Evolutionary conservation across 1,284 basidiomycete species (phyloP).

Genomic region (Trichosporon inkin): DNA sequence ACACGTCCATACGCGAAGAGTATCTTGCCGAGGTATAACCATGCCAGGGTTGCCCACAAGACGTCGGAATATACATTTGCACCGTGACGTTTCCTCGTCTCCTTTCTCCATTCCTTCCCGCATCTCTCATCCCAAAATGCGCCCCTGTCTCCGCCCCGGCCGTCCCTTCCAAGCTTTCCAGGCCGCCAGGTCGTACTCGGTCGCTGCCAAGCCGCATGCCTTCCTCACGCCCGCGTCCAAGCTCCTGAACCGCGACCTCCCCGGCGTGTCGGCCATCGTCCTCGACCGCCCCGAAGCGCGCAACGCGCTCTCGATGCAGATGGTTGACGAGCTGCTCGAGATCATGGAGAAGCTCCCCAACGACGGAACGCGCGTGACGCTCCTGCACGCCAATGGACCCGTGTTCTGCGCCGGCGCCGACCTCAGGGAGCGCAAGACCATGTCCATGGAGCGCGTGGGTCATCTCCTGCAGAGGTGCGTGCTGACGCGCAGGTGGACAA

Average conservation of each 20-base stretch:
- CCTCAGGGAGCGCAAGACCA: constrained; percentile 74
- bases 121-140: constrained; percentile 15
- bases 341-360: constrained; percentile 61
- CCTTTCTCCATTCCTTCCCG: background rate
- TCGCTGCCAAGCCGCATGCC: constrained; percentile 29
- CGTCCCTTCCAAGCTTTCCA: constrained; percentile 4
- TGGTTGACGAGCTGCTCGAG: constrained; percentile 73
- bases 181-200: constrained; percentile 11
- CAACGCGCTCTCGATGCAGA: constrained; percentile 77
- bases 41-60: background rate
- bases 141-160: constrained; percentile 8
- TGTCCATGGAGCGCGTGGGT: constrained; percentile 66
- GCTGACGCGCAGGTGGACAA: constrained; percentile 46
- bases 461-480: too few relatives aligned
- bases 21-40: constrained; percentile 4
- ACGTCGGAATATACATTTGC: background rate
- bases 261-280: constrained; percentile 50
- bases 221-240: constrained; percentile 28
- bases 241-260: constrained; percentile 12
- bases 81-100: background rate
- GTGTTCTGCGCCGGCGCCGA: constrained; percentile 92
- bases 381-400: constrained; percentile 67
- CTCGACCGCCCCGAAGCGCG: constrained; percentile 78
- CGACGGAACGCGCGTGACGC: constrained; percentile 65
- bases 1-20: background rate